Evolutionary conservation across 352 stramenopile genomes (phyloP).

Genomic region (Pythium angustatum): DNA sequence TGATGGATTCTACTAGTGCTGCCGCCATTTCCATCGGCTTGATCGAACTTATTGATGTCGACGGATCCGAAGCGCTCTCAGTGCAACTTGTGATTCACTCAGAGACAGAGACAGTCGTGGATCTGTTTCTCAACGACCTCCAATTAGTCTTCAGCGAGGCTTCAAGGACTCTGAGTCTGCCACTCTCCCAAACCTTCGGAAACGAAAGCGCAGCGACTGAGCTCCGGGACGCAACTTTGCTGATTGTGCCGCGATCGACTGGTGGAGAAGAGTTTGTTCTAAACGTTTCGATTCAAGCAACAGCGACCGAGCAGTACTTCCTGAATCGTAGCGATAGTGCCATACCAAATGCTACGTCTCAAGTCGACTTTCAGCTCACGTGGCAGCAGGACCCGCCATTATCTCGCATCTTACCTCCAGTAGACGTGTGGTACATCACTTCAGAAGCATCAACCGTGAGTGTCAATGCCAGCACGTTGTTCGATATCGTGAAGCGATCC

Average conservation of each 20-base stretch:
- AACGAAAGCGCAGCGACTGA: background rate
- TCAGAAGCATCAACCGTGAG: background rate
- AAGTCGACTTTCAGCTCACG: background rate
- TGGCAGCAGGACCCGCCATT: background rate
- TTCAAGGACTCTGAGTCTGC: background rate
- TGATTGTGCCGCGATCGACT: conserved; percentile 10
- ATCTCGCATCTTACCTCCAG: background rate
- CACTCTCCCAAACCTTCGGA: background rate
- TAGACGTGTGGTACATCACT: conserved; percentile 16
- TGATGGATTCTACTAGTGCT: background rate
- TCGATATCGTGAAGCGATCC: background rate
- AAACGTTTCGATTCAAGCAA: conserved; percentile 15
- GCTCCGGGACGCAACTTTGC: conserved; percentile 7
- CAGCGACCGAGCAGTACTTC: conserved; percentile 14
- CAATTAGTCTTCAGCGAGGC: background rate
- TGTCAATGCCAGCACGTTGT: background rate
- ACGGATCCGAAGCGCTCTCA: conserved; percentile 17
- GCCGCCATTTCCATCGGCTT: background rate
- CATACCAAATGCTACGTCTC: background rate
- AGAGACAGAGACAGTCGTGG: background rate
- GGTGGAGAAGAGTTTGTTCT: background rate
- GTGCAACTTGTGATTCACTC: background rate
- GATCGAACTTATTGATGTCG: conserved; percentile 7
- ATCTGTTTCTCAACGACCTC: conserved; percentile 15
- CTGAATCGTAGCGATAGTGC: conserved; percentile 9